Conservation (phyloP, 2,329 filamentous ascomycete genomes). For the Colletotrichum tamarilloi region DNA sequence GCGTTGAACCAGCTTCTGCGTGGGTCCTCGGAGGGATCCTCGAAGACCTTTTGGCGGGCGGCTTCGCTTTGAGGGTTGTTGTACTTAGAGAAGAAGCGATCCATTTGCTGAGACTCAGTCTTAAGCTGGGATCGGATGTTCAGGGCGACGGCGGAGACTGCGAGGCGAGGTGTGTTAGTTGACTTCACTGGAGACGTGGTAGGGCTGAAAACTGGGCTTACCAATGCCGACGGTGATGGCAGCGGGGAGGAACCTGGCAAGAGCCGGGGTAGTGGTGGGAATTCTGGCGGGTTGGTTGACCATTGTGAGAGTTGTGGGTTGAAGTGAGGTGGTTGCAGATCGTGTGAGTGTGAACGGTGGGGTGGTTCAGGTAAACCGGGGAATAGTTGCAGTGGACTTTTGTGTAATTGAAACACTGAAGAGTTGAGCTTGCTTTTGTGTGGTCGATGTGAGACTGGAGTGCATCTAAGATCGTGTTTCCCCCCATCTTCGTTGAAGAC, state of each 20-base stretch:
- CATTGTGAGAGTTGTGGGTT: conserved; percentile 20
- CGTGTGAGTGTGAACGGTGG: background rate
- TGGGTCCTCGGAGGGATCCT: conserved; percentile 45
- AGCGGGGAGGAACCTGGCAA: conserved; percentile 27
- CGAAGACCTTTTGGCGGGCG: conserved; percentile 46
- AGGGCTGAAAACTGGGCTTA: background rate
- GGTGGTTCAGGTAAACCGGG: too few relatives aligned
- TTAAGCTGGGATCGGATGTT: conserved; percentile 48
- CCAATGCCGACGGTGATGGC: conserved; percentile 28
- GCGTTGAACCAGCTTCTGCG: conserved; percentile 49
- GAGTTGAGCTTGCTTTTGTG: conserved; percentile 16
- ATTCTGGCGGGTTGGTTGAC: conserved; percentile 32
- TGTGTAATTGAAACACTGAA: conserved; percentile 4
- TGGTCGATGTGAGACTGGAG: conserved; percentile 30
- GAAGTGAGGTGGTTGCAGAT: background rate
- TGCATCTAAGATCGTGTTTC: conserved; percentile 11
- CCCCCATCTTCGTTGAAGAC: background rate
- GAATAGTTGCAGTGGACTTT: conserved; percentile 3
- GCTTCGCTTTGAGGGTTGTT: conserved; percentile 50
- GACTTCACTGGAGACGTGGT: accelerated
- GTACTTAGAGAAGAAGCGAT: conserved; percentile 51
- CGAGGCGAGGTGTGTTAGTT: background rate
- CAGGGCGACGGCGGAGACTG: conserved; percentile 41
- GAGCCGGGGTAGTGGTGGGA: conserved; percentile 16
- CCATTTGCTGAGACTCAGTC: conserved; percentile 47